A percentile compares a stretch with the other conserved stretches of the same genome.
These are phyloP conservation scores for Trichomonascaceae sp. DNA, from an alignment of 1,139 yeast species.

Conservation along the genomic window DNA sequence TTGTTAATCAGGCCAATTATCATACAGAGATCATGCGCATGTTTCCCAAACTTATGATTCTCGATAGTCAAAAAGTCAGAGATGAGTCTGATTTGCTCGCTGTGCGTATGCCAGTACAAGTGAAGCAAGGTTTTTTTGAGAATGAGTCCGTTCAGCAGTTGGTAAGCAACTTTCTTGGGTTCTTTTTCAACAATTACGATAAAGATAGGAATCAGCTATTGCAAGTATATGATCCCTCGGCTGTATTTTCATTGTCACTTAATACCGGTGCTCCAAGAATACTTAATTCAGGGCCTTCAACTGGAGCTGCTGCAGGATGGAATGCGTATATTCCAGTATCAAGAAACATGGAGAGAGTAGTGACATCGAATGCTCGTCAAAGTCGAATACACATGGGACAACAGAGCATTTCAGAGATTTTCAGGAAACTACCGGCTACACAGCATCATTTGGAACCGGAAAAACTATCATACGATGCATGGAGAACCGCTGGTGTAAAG, in stretches of 20 bases:
- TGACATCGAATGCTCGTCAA: constrained; percentile 50
- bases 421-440: constrained; percentile 66
- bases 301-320: constrained; percentile 22
- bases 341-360: constrained; percentile 67
- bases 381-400: constrained; percentile 66
- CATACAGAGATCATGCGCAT: constrained; percentile 58
- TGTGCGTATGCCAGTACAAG: constrained; percentile 41
- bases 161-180: constrained; percentile 69
- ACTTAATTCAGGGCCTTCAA: not conserved
- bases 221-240: constrained; percentile 70
- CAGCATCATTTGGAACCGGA: constrained; percentile 67
- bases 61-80: constrained; percentile 74
- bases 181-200: constrained; percentile 79
- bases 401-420: constrained; percentile 54
- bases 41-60: constrained; percentile 72
- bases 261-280: constrained; percentile 41
- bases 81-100: constrained; percentile 59
- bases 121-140: constrained; percentile 67
- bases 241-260: constrained; percentile 72
- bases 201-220: constrained; percentile 61
- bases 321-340: constrained; percentile 46
- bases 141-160: constrained; percentile 64
- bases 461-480: constrained; percentile 70
- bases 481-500: constrained; percentile 41
- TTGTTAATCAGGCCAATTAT: constrained; percentile 46